A percentile compares a stretch with the other conserved stretches of the same genome.
These are phyloP conservation scores for Didymella pomorum DNA, from an alignment of 2,329 filamentous ascomycete genomes.

Conservation along the genomic window DNA sequence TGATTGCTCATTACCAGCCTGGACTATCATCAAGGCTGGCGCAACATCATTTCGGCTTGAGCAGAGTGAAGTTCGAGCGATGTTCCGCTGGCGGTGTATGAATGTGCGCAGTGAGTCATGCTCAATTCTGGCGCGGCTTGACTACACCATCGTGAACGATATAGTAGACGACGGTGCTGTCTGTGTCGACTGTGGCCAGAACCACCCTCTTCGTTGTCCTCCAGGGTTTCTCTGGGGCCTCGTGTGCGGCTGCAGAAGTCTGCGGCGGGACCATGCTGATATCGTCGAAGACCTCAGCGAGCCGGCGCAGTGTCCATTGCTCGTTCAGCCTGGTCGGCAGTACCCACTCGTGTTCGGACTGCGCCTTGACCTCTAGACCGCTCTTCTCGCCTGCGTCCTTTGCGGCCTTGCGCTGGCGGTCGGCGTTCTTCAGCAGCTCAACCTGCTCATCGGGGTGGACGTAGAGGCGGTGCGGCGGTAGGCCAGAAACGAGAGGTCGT, in stretches of 20 bases:
- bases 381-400: conserved; percentile 44
- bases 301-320: conserved; percentile 72
- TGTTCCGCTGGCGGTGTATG: neutral
- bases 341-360: conserved; percentile 72
- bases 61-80: neutral
- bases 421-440: conserved; percentile 68
- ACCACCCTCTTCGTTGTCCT: conserved; percentile 70
- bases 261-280: conserved; percentile 53
- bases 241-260: conserved; percentile 18
- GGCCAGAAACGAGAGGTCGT: conserved; percentile 73
- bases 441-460: conserved; percentile 85
- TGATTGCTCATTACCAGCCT: conserved; percentile 14
- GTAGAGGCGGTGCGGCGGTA: conserved; percentile 77
- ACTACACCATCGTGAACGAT: conserved; percentile 86
- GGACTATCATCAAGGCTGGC: neutral
- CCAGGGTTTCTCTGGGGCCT: conserved; percentile 49
- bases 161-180: conserved; percentile 86
- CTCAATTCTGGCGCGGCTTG: conserved; percentile 81
- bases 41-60: neutral
- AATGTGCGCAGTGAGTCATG: conserved; percentile 5
- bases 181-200: conserved; percentile 77
- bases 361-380: conserved; percentile 55
- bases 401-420: conserved; percentile 54
- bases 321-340: conserved; percentile 76
- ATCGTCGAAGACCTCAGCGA: conserved; percentile 74